phyloP scores from a whole-genome alignment of 1,139 yeast genomes.

The Candida dubliniensis region DNA sequence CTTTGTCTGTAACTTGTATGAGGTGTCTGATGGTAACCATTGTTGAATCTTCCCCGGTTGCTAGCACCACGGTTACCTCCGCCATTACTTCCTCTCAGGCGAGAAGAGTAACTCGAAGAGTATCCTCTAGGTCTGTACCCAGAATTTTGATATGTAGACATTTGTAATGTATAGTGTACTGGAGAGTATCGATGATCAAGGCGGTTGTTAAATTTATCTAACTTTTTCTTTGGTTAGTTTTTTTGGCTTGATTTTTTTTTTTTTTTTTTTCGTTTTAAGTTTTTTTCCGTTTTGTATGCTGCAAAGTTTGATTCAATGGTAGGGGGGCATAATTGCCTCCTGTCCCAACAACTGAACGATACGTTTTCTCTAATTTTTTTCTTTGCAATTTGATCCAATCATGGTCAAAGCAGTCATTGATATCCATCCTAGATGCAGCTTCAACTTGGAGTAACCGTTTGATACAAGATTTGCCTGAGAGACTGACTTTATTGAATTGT shows the following conservation, averaged over 20 bases:
- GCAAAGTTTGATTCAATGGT: constrained; percentile 1
- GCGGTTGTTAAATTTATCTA: background rate
- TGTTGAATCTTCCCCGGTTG: constrained; percentile 3
- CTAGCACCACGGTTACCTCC: background rate
- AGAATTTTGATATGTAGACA: constrained; percentile 11
- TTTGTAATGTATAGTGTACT: background rate
- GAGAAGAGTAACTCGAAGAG: background rate
- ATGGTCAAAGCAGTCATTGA: constrained; percentile 33
- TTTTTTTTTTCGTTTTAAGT: background rate
- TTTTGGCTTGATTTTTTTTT: background rate
- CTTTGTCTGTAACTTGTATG: background rate
- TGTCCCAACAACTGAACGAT: constrained; percentile 12
- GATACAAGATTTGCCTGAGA: constrained; percentile 46
- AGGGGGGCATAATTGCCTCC: too few relatives aligned
- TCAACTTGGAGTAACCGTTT: constrained; percentile 37
- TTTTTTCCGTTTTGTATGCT: background rate
- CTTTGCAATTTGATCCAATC: constrained; percentile 41
- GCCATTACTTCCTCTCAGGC: constrained; percentile 3
- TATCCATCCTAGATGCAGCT: constrained; percentile 32
- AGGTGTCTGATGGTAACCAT: constrained; percentile 1
- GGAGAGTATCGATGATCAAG: background rate
- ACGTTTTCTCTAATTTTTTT: constrained; percentile 17
- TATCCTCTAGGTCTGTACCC: constrained; percentile 11
- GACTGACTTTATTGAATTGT: constrained; percentile 43
- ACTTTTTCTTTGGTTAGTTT: background rate